Conservation (phyloP, 2,329 filamentous ascomycete species). For the Aureobasidium melanogenum region DNA sequence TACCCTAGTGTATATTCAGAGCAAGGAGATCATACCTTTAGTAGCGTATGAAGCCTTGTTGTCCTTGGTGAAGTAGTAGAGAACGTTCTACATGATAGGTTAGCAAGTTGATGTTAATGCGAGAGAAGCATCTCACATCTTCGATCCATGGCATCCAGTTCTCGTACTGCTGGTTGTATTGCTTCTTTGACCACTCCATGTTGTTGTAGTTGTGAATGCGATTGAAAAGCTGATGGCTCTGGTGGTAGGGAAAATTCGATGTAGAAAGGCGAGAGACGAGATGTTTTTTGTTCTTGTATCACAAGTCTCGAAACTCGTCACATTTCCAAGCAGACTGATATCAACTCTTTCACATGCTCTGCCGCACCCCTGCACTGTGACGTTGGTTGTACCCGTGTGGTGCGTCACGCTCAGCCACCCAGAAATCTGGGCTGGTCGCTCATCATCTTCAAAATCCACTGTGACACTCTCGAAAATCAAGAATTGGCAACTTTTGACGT, state of each 20-base stretch:
- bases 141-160: slow-evolving; percentile 70
- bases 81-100: slow-evolving; percentile 34
- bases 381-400: slow-evolving; percentile 13
- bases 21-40: slow-evolving; percentile 45
- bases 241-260: not conserved
- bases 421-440: not conserved
- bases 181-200: slow-evolving; percentile 51
- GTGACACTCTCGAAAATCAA: not conserved
- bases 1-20: not conserved
- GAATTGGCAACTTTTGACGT: not conserved
- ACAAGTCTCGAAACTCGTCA: not conserved
- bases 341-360: slow-evolving; percentile 21
- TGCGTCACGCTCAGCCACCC: slow-evolving; percentile 13
- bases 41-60: slow-evolving; percentile 67
- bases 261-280: slow-evolving; percentile 19
- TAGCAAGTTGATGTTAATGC: too few relatives aligned
- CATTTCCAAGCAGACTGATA: not conserved
- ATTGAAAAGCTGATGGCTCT: not conserved
- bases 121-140: slow-evolving; percentile 33
- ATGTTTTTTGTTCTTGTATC: slow-evolving; percentile 27
- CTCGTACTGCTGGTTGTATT: slow-evolving; percentile 65
- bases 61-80: slow-evolving; percentile 65
- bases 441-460: not conserved
- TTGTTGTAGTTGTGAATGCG: slow-evolving; percentile 12
- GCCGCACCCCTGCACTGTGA: slow-evolving; percentile 13